phyloP scores from a whole-genome alignment of 495 filamentous ascomycete species.

The Talaromyces borbonicus region DNA sequence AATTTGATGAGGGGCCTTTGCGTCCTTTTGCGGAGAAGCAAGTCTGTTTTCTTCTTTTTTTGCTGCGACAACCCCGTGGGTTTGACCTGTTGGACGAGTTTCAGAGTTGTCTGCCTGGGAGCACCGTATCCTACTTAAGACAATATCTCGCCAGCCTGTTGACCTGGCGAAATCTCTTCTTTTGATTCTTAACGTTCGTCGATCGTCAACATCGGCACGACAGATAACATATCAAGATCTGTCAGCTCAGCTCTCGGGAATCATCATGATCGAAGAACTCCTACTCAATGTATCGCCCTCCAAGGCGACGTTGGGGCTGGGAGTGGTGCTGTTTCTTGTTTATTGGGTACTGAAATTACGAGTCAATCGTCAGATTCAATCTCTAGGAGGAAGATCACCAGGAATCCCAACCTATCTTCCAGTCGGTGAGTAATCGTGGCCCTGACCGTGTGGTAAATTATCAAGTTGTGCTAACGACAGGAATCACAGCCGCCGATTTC shows the following conservation, averaged over 20 bases:
- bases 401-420: constrained; percentile 18
- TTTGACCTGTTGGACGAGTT: not conserved
- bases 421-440: constrained; percentile 14
- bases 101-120: not conserved
- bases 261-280: constrained; percentile 30
- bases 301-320: constrained; percentile 16
- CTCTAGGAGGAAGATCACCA: constrained; percentile 25
- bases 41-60: too few relatives aligned
- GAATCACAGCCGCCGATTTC: constrained; percentile 50
- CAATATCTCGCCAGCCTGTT: too few relatives aligned
- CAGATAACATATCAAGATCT: not conserved
- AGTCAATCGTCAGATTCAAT: constrained; percentile 21
- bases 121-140: not conserved
- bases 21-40: constrained; percentile 4
- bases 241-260: too few relatives aligned
- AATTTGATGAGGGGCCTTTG: too few relatives aligned
- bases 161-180: too few relatives aligned
- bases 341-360: constrained; percentile 22
- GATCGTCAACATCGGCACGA: too few relatives aligned
- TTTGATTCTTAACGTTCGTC: too few relatives aligned
- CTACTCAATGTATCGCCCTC: constrained; percentile 18
- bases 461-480: constrained; percentile 10
- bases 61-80: too few relatives aligned
- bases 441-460: not conserved
- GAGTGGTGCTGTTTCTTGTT: constrained; percentile 17